These are phyloP conservation scores for Aspergillus steynii DNA, from an alignment of 495 filamentous ascomycete genomes.

Conservation along the genomic window DNA sequence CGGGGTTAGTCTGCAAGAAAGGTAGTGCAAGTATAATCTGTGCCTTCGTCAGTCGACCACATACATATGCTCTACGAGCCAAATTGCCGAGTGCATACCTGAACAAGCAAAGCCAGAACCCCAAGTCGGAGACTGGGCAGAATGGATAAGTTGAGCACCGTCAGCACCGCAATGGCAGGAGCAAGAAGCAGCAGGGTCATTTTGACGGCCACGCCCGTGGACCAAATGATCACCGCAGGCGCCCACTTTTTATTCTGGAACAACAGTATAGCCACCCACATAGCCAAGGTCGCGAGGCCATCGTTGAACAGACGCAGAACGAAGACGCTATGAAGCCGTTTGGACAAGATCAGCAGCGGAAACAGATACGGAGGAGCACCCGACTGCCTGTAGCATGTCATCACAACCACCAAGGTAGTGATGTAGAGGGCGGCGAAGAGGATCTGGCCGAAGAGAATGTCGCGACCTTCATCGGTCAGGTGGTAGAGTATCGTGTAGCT, in stretches of 20 bases:
- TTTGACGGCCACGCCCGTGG: slow-evolving; percentile 80
- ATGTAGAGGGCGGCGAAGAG: slow-evolving; percentile 81
- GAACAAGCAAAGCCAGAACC: slow-evolving; percentile 68
- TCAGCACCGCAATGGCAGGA: slow-evolving; percentile 72
- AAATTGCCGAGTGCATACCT: slow-evolving; percentile 47
- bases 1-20: slow-evolving; percentile 67
- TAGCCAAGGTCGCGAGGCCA: slow-evolving; percentile 75
- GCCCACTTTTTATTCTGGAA: slow-evolving; percentile 74
- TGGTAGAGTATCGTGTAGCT: slow-evolving; percentile 79
- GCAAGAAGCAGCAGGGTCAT: slow-evolving; percentile 85
- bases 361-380: slow-evolving; percentile 86
- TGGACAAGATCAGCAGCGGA: slow-evolving; percentile 83
- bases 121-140: slow-evolving; percentile 63
- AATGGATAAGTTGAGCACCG: slow-evolving; percentile 69
- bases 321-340: slow-evolving; percentile 91
- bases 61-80: not conserved
- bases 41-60: slow-evolving; percentile 8
- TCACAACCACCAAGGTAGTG: slow-evolving; percentile 68
- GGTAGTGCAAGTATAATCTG: slow-evolving; percentile 69
- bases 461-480: slow-evolving; percentile 70
- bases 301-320: slow-evolving; percentile 95
- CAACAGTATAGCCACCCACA: slow-evolving; percentile 77
- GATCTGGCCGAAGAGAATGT: slow-evolving; percentile 78
- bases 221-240: slow-evolving; percentile 69
- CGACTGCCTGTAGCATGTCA: slow-evolving; percentile 77